Evolutionary conservation across 192 early-diverging fungal species (phyloP).

Genomic region (Coemansia sp.): DNA sequence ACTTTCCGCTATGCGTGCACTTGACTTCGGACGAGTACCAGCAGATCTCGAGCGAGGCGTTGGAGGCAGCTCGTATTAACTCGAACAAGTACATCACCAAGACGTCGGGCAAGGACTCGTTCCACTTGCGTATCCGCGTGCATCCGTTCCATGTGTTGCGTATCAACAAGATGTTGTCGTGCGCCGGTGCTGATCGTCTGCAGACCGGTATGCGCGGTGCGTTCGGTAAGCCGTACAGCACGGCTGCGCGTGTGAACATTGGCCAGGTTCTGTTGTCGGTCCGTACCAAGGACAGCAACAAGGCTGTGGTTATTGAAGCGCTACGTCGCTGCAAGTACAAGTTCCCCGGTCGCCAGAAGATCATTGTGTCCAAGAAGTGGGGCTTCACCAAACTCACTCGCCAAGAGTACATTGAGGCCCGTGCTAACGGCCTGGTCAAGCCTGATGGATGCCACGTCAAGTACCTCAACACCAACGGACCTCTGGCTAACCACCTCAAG

Average conservation of each 20-base stretch:
- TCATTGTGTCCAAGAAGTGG: conserved; percentile 99
- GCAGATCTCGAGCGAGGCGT: conserved; percentile 97
- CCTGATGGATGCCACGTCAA: conserved; percentile 95
- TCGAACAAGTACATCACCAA: conserved; percentile 99
- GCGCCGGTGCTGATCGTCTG: conserved; percentile 98
- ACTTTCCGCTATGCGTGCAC: conserved; percentile 97
- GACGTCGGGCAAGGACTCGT: conserved; percentile 95
- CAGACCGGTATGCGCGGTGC: conserved; percentile 99
- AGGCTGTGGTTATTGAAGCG: conserved; percentile 89
- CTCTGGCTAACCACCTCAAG: conserved; percentile 60
- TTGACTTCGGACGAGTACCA: conserved; percentile 96
- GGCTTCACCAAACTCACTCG: conserved; percentile 98
- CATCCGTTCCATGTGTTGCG: conserved; percentile 99
- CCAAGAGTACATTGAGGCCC: conserved; percentile 81
- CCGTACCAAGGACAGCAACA: conserved; percentile 93
- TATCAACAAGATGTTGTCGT: conserved; percentile 99
- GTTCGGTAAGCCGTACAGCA: conserved; percentile 94
- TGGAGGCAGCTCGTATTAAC: conserved; percentile 97
- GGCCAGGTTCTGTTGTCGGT: conserved; percentile 96
- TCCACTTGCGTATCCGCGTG: conserved; percentile 98
- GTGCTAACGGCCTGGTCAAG: conserved; percentile 73
- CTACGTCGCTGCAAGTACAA: conserved; percentile 97
- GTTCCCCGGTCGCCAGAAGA: conserved; percentile 98
- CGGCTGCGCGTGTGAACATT: conserved; percentile 96
- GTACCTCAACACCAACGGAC: conserved; percentile 79